Base-by-base conservation (phyloP, 2,329 filamentous ascomycete genomes). In the Lojkania enalia region DNA sequence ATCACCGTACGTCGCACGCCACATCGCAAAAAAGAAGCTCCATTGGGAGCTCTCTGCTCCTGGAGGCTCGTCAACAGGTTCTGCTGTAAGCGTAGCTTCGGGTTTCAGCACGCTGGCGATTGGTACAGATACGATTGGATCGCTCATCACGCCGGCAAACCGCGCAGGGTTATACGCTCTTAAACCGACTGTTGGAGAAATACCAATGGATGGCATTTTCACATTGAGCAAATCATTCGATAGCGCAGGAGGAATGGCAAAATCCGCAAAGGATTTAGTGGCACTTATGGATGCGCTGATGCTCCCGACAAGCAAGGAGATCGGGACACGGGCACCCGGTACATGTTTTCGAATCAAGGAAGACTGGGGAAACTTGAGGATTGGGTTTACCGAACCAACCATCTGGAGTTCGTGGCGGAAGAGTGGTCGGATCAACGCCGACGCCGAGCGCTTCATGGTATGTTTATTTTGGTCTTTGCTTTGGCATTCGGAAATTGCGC, bases 101-200 rank as follows among this genome's bases (percentile, higher is more conserved):
- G 71, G 71, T 1, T 74, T 74, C 47, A 62, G 62, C 32, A 69
- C 72, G 9, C 54, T 74, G 2, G 62, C 63, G 3, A 57, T 74
- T n/a, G 66, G 62, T 11, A 72, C 70, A 3, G 71, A 74, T 43
- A 71, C 69, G 0, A 62, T 66, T 25, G 71, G 71, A 3, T 71
- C 68, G 3, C 51, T 70, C 15, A 69, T 71, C 29, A 65, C 63
- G 14, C 71, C 72, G 4, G 70, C 72, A 9, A 72, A 68, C 42
- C 57, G 66, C 30, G 62, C 65, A 14, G 70, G 55, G 3, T 44
- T 74, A 13, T 74, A 74, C 35, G 69, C 66, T 4, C 39, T 74
- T 23, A 73, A 72, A 38, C 63, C 64, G 2, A 68, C 64, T 2
- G 58, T 61, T n/a, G 65, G 66, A 12, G 54, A 65, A 18, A 55